Evolutionary conservation across 2,329 filamentous ascomycete genomes (phyloP), one percentile per base, ranked within the genome.

Genomic region (Fusarium devonianum): DNA sequence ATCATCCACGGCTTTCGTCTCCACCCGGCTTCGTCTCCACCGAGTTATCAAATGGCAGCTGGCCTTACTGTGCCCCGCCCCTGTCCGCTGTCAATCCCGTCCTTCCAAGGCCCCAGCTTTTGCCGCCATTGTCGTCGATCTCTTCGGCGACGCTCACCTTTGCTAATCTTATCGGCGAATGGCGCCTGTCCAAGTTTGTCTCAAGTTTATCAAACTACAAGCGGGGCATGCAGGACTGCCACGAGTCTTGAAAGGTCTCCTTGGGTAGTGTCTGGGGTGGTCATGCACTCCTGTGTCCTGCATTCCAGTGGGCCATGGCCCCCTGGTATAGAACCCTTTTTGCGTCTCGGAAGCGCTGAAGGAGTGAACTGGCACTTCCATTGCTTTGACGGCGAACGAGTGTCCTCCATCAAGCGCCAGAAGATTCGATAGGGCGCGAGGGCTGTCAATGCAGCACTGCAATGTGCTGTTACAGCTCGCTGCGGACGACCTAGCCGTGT

Each of bases 281-380:
- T 49, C 38, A 64, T 65, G 62, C 60, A 65, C 62, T 63, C 62
- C 62, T 64, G 52, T 46, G 50, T 65, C 60, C 58, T 64, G 62
- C 62, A 64, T 64, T 58, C 62, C 62, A 60, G 41, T 49, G 32
- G 33, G 39, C 23, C 38, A 43, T 51, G 23, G 19, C 36, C 17
- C 32, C 37, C 45, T 16, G 22, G 22, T 30, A 33, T 29, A 26
- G 42, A 41, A 12, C 30, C 41, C 55, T 33, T 40, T 51, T 40
- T 32, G 18, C n/a, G 55, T 59, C 45, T 50, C 50, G 43, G 50
- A 50, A 53, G 44, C 40, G 39, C 37, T 17, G 26, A 29, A 47
- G 35, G 39, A 42, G 40, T n/a, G 38, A 51, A 43, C 52, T 28
- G 21, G 17, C 33, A 59, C 41, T 51, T 59, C n/a, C n/a, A n/a